Conservation (phyloP, 345 rosid genomes). For the Syzygium aqueum region DNA sequence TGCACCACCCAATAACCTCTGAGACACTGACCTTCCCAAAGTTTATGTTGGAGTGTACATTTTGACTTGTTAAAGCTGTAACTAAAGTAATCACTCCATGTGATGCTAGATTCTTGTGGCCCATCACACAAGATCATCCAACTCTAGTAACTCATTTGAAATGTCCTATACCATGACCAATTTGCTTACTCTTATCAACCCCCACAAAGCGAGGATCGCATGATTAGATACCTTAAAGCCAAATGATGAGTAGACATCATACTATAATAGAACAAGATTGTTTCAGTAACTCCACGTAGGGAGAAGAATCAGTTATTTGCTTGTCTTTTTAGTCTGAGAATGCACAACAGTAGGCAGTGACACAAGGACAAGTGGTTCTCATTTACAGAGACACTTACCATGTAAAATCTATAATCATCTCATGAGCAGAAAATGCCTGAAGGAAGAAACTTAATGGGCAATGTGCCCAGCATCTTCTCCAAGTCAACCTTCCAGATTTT, state of each 20-base stretch:
- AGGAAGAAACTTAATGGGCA: background rate
- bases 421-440: background rate
- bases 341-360: background rate
- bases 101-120: background rate
- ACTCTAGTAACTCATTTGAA: background rate
- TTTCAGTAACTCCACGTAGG: background rate
- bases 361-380: background rate
- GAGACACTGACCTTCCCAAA: background rate
- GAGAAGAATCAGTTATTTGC: background rate
- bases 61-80: background rate
- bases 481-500: background rate
- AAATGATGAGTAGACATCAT: background rate
- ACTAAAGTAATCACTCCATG: background rate
- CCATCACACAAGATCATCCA: background rate
- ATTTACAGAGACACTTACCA: background rate
- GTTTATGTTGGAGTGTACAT: background rate
- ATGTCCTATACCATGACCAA: background rate
- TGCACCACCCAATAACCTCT: background rate
- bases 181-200: background rate
- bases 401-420: background rate
- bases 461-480: background rate
- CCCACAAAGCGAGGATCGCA: background rate
- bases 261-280: background rate
- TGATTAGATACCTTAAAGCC: background rate
- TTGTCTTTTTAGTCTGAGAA: background rate